Evolutionary conservation across 2,329 filamentous ascomycete species (phyloP).

Genomic region (Trichothecium sympodiale): DNA sequence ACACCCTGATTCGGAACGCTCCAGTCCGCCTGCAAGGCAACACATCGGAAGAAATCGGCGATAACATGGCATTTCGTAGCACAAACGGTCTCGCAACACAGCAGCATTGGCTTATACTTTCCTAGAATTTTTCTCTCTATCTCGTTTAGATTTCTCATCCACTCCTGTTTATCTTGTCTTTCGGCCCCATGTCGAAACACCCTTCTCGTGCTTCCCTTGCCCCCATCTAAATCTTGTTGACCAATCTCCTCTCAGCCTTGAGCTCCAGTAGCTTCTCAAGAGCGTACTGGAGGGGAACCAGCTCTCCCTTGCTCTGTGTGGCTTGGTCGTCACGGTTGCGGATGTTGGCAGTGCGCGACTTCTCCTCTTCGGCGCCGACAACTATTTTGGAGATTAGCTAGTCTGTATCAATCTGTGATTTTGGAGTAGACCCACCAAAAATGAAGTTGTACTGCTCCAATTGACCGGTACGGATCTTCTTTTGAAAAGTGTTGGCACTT

Average conservation of each 20-base stretch:
- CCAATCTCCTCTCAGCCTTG: slow-evolving; percentile 31
- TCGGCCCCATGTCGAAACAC: too few relatives aligned
- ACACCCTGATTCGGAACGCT: too few relatives aligned
- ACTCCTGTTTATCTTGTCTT: too few relatives aligned
- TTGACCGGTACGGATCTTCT: slow-evolving; percentile 80
- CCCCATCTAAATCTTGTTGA: slow-evolving; percentile 20
- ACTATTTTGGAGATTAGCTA: slow-evolving; percentile 24
- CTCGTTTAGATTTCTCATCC: too few relatives aligned
- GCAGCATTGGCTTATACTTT: too few relatives aligned
- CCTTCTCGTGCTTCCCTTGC: neutral
- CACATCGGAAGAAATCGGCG: too few relatives aligned
- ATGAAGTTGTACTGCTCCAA: slow-evolving; percentile 77
- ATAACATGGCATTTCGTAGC: too few relatives aligned
- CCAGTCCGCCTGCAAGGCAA: too few relatives aligned
- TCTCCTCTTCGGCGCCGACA: slow-evolving; percentile 51
- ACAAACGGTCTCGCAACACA: too few relatives aligned
- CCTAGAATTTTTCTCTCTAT: too few relatives aligned
- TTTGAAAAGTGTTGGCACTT: slow-evolving; percentile 69
- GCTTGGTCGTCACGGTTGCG: slow-evolving; percentile 53
- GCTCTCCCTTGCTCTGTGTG: slow-evolving; percentile 49
- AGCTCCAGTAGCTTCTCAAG: slow-evolving; percentile 43
- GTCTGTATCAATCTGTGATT: neutral
- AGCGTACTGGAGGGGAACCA: slow-evolving; percentile 44
- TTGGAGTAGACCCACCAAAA: slow-evolving; percentile 40
- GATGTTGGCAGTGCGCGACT: slow-evolving; percentile 49